Percentiles rank a stretch among this genome's conserved stretches.
Evolutionary conservation across 106 monocot genomes (phyloP).

Genomic region (Apostasia ramifera): DNA sequence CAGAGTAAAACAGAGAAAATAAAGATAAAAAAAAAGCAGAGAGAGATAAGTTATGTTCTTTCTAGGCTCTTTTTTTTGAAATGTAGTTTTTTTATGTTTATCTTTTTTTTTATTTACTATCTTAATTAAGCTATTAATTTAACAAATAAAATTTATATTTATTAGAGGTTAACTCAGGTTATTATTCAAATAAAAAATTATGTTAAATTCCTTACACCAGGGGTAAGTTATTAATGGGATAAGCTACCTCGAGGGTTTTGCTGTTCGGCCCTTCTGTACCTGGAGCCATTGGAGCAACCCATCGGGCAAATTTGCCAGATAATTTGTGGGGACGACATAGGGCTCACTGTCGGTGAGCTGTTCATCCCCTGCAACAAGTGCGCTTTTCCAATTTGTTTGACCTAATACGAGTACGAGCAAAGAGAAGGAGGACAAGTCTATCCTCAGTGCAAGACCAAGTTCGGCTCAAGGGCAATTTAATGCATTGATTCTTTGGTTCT

Average conservation of each 20-base stretch:
- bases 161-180: too few relatives aligned
- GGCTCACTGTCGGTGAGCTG: conserved; percentile 63
- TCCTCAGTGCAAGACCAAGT: conserved; percentile 93
- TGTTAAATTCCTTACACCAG: too few relatives aligned
- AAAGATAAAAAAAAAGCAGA: too few relatives aligned
- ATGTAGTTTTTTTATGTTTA: too few relatives aligned
- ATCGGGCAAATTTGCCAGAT: conserved; percentile 75
- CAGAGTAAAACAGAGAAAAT: too few relatives aligned
- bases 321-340: conserved; percentile 87
- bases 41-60: too few relatives aligned
- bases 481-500: neutral
- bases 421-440: conserved; percentile 84
- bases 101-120: too few relatives aligned
- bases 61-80: too few relatives aligned
- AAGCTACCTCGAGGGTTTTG: neutral
- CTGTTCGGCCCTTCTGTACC: conserved; percentile 23
- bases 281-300: conserved; percentile 53
- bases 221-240: conserved; percentile 22
- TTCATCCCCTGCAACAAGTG: conserved; percentile 95
- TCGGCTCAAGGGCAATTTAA: conserved; percentile 57
- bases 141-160: too few relatives aligned
- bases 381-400: conserved; percentile 77
- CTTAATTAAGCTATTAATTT: too few relatives aligned
- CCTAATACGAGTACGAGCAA: conserved; percentile 84
- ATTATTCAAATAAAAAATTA: too few relatives aligned